Evolutionary conservation across 2,329 filamentous ascomycete genomes (phyloP).

Genomic region (Fusarium graminum): DNA sequence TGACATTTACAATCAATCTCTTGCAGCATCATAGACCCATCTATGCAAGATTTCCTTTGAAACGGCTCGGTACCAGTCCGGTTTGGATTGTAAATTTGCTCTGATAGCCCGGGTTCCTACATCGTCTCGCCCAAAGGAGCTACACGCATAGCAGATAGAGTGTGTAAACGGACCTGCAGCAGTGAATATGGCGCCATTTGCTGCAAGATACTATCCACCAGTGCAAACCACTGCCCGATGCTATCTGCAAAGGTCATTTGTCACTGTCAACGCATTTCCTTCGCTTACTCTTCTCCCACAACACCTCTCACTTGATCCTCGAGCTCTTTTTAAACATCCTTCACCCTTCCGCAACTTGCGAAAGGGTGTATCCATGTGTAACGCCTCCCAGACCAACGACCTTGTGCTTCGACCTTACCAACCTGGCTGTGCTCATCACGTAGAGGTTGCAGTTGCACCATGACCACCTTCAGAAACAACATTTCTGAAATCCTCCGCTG

Average conservation of each 20-base stretch:
- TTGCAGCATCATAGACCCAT: constrained; percentile 4
- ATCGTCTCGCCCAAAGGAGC: constrained; percentile 19
- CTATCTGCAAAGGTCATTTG: constrained; percentile 9
- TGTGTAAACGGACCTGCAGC: constrained; percentile 6
- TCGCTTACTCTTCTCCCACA: constrained; percentile 5
- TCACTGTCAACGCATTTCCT: constrained; percentile 17
- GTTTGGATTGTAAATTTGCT: constrained; percentile 25
- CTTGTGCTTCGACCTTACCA: constrained; percentile 23
- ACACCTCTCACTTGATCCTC: constrained; percentile 26
- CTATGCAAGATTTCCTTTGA: not conserved
- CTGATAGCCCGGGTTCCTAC: constrained; percentile 33
- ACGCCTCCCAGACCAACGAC: constrained; percentile 23
- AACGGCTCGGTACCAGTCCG: constrained; percentile 18
- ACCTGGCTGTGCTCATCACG: constrained; percentile 16
- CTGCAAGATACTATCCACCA: constrained; percentile 2
- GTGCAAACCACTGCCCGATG: constrained; percentile 25
- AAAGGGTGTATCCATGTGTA: constrained; percentile 39
- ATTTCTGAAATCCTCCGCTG: constrained; percentile 48
- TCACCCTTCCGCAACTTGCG: constrained; percentile 35
- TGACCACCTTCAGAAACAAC: constrained; percentile 36
- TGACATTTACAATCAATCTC: constrained; percentile 22
- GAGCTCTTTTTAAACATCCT: constrained; percentile 26
- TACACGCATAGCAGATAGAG: constrained; percentile 7
- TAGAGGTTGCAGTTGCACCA: constrained; percentile 43
- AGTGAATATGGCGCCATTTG: constrained; percentile 3